Conservation (phyloP, 2,329 filamentous ascomycete genomes). For the Colletotrichum gloeosporioides region DNA sequence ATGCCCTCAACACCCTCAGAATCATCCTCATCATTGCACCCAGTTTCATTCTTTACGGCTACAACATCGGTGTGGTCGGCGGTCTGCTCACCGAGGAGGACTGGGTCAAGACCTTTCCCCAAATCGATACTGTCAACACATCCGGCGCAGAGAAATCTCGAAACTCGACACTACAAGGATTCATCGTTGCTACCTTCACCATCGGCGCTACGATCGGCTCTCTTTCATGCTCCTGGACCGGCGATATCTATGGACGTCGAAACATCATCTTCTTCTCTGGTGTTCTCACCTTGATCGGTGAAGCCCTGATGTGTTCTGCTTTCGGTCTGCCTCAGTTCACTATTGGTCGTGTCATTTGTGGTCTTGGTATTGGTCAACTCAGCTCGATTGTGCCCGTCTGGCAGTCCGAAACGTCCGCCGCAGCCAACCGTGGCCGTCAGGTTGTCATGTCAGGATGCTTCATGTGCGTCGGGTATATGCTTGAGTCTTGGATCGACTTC, state of each 20-base stretch:
- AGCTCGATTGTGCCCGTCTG: slow-evolving; percentile 46
- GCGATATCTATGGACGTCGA: slow-evolving; percentile 55
- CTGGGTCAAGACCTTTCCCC: slow-evolving; percentile 40
- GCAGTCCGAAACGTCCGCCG: slow-evolving; percentile 42
- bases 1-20: slow-evolving; percentile 39
- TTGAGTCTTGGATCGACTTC: slow-evolving; percentile 50
- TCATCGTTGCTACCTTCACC: slow-evolving; percentile 40
- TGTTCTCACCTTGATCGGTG: slow-evolving; percentile 54
- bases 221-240: slow-evolving; percentile 38
- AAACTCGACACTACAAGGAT: slow-evolving; percentile 41
- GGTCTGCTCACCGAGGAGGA: slow-evolving; percentile 36
- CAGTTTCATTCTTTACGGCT: slow-evolving; percentile 45
- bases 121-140: slow-evolving; percentile 41
- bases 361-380: slow-evolving; percentile 46
- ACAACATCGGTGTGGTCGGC: slow-evolving; percentile 44
- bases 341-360: slow-evolving; percentile 54
- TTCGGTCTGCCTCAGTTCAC: slow-evolving; percentile 54
- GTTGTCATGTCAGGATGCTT: slow-evolving; percentile 37
- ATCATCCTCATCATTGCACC: slow-evolving; percentile 48
- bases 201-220: slow-evolving; percentile 41
- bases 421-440: slow-evolving; percentile 46
- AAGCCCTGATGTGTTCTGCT: slow-evolving; percentile 50
- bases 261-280: slow-evolving; percentile 54
- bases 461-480: slow-evolving; percentile 27
- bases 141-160: slow-evolving; percentile 29